Base-by-base conservation (phyloP, 805 yeast genomes). In the Monosporozyma solicola region DNA sequence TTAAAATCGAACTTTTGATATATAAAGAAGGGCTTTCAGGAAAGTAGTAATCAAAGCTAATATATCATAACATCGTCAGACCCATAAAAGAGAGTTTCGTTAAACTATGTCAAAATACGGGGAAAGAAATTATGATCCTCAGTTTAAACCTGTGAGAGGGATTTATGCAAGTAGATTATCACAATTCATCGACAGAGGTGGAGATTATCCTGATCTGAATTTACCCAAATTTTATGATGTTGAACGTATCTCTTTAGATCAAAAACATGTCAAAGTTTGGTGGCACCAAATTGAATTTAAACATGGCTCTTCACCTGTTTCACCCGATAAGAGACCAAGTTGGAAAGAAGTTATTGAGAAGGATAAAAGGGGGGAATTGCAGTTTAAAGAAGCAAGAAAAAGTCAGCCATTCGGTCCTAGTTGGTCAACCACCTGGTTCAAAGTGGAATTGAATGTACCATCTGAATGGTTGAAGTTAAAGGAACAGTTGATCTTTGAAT, bases 341-440 rank as follows among this genome's bases (percentile, higher is more conserved):
- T 68, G 71, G 71, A 55, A 58, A 39, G 52, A 58, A 20, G 52
- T 68, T 10, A 61, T 67, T 37, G 57, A 57, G 10, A 57, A 51
- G 15, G 70, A 64, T 48, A 48, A 51, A 27, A 54, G 55, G 3
- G 64, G 63, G 25, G 53, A 61, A 49, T 46, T 66, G 33, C 80
- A 52, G 79, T 87, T 56, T 75, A 71, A 75, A 58, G 71, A 74
- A 25, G 84, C 87, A n/a, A 66, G 69, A 13, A 82, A 82, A 58
- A 95, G 94, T 24, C 84, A 87, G 59, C 71, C 75, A 8, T 89
- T 87, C 66, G 97, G 98, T 0, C 99, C 99, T 3, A 85, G 95
- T 13, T 92, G 99, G 99, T 84, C 92, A 54, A 86, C 98, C 1
- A 95, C 89, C 58, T 92, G 99, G 99, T 89, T 94, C 70, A 79